A percentile compares a stretch with the other conserved stretches of the same genome.
Conservation (phyloP, 108 stramenopile species). For the Nannochloropsis gaditana region DNA sequence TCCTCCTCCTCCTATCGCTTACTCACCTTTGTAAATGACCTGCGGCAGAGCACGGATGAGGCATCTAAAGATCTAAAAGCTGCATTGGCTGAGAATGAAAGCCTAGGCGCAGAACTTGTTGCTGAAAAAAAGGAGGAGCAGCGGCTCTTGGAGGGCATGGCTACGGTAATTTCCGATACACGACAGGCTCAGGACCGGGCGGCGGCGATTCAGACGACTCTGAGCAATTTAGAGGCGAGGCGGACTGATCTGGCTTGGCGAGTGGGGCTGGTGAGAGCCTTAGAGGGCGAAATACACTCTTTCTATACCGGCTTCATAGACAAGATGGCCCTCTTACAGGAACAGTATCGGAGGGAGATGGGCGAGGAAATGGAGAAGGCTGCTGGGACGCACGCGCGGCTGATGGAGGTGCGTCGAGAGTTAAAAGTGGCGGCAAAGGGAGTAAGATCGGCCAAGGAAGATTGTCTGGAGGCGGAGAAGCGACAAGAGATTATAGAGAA, state of each 20-base stretch:
- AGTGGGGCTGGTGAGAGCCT: not conserved
- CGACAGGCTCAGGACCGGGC: not conserved
- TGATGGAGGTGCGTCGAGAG: not conserved
- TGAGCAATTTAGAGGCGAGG: not conserved
- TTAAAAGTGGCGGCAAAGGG: not conserved
- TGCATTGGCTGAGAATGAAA: not conserved
- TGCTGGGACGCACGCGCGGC: not conserved
- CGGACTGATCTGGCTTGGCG: not conserved
- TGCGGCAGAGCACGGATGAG: not conserved
- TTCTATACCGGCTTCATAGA: not conserved
- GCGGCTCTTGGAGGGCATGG: not conserved
- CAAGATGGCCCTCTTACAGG: not conserved
- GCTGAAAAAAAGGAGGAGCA: not conserved
- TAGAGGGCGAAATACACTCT: not conserved
- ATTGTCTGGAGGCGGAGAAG: not conserved
- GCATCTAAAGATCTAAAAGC: not conserved
- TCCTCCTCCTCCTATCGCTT: conserved; percentile 11
- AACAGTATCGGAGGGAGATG: not conserved
- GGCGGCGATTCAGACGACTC: not conserved
- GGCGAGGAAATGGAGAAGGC: not conserved
- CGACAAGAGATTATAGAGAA: not conserved
- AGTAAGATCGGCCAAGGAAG: not conserved
- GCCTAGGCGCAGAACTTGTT: not conserved
- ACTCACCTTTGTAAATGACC: not conserved
- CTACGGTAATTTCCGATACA: not conserved